Conservation (phyloP, 2,329 filamentous ascomycete genomes). For the Colletotrichum tanaceti region DNA sequence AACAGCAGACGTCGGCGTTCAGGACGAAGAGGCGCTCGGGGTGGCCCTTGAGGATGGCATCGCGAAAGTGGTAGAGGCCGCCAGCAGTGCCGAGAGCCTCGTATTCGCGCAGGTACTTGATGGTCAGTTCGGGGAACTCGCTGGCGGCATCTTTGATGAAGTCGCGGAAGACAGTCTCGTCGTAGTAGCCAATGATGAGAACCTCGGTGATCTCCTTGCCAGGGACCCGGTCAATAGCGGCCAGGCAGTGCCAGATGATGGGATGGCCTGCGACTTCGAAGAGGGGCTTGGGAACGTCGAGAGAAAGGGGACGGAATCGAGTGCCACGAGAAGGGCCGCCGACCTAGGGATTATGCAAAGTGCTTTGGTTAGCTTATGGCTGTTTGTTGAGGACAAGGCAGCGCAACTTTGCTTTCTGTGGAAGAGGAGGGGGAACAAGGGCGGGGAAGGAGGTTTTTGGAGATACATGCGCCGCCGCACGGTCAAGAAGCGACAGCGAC, state of each 20-base stretch:
- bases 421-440: constrained; percentile 41
- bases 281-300: constrained; percentile 97
- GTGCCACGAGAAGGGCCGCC: constrained; percentile 96
- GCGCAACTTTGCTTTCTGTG: neutral
- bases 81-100: constrained; percentile 95
- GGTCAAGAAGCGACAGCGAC: constrained; percentile 42
- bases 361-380: constrained; percentile 46
- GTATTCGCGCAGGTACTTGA: constrained; percentile 98
- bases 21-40: constrained; percentile 97
- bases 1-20: constrained; percentile 99
- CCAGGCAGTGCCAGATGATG: constrained; percentile 98
- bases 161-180: constrained; percentile 95
- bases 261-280: constrained; percentile 98
- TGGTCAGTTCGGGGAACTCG: constrained; percentile 87
- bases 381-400: constrained; percentile 27
- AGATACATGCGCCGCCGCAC: constrained; percentile 35
- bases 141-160: constrained; percentile 93
- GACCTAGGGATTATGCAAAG: constrained; percentile 67
- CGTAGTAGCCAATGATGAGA: constrained; percentile 98
- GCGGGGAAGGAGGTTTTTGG: constrained; percentile 33
- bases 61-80: constrained; percentile 98
- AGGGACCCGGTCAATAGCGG: constrained; percentile 88
- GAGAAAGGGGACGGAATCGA: constrained; percentile 91
- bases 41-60: constrained; percentile 95
- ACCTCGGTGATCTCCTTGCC: constrained; percentile 87